phyloP scores from a whole-genome alignment of 805 yeast genomes.

The Lipomyces mesembrius region DNA sequence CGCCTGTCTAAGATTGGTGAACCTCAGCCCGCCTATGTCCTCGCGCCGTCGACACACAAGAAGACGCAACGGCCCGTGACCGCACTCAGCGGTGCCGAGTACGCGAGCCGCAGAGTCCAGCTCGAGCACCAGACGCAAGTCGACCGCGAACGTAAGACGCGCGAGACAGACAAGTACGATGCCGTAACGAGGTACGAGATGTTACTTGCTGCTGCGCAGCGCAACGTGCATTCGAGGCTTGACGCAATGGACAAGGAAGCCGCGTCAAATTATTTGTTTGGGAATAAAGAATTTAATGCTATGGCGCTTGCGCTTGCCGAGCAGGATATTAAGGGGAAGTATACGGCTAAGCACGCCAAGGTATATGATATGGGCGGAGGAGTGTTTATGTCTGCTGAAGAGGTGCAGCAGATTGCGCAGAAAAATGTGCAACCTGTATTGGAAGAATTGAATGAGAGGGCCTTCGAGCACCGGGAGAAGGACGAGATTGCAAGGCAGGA shows the following conservation, averaged over 20 bases:
- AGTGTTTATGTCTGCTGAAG: slow-evolving; percentile 70
- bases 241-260: slow-evolving; percentile 50
- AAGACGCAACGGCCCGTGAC: slow-evolving; percentile 33
- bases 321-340: slow-evolving; percentile 60
- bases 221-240: slow-evolving; percentile 53
- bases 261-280: slow-evolving; percentile 49
- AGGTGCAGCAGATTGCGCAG: slow-evolving; percentile 78
- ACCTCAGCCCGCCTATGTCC: slow-evolving; percentile 18
- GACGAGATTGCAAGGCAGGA: slow-evolving; percentile 37
- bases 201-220: slow-evolving; percentile 57
- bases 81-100: slow-evolving; percentile 39
- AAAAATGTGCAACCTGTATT: slow-evolving; percentile 83
- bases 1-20: slow-evolving; percentile 31
- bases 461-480: slow-evolving; percentile 63
- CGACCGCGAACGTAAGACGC: slow-evolving; percentile 13
- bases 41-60: slow-evolving; percentile 6
- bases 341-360: slow-evolving; percentile 57
- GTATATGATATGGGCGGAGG: slow-evolving; percentile 87
- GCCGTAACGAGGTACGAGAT: slow-evolving; percentile 43
- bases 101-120: slow-evolving; percentile 30
- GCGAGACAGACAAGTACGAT: slow-evolving; percentile 4
- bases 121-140: slow-evolving; percentile 18
- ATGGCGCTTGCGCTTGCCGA: slow-evolving; percentile 80
- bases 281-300: slow-evolving; percentile 64
- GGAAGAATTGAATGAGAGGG: slow-evolving; percentile 70